phyloP scores from a whole-genome alignment of 2,329 filamentous ascomycete genomes.

The Sporothrix luriei region DNA sequence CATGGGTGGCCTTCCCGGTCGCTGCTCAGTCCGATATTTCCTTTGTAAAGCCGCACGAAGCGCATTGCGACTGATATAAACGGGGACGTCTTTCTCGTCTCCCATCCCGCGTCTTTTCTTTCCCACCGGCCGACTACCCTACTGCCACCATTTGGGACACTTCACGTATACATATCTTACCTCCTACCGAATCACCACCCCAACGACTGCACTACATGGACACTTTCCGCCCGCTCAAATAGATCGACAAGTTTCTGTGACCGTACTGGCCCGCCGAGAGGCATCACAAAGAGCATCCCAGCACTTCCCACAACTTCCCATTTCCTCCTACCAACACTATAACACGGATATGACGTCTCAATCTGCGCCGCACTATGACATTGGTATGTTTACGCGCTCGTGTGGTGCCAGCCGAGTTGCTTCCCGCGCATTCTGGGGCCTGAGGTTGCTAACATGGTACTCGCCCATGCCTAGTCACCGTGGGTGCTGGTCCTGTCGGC shows the following conservation, averaged over 20 bases:
- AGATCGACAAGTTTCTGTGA: not conserved
- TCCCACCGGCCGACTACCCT: not conserved
- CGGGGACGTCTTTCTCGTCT: not conserved
- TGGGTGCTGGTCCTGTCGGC: slow-evolving; percentile 87
- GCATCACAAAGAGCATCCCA: not conserved
- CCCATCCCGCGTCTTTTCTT: slow-evolving; percentile 5
- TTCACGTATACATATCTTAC: not conserved
- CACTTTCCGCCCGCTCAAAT: not conserved
- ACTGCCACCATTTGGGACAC: not conserved
- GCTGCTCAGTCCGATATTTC: not conserved
- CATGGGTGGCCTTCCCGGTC: not conserved
- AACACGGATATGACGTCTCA: not conserved
- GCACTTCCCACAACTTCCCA: not conserved
- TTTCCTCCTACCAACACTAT: not conserved
- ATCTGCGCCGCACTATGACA: slow-evolving; percentile 31
- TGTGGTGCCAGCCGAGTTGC: not conserved
- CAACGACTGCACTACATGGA: not conserved
- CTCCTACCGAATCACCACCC: not conserved
- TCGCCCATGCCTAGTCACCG: slow-evolving; percentile 64
- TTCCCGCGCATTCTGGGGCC: not conserved
- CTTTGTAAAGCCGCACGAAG: not conserved
- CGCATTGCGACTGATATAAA: slow-evolving; percentile 13
- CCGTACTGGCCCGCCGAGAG: not conserved
- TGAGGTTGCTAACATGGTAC: not conserved
- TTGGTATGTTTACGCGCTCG: slow-evolving; percentile 26